These are phyloP conservation scores for Malassezia brasiliensis DNA, from an alignment of 1,284 basidiomycete genomes.

Conservation along the genomic window DNA sequence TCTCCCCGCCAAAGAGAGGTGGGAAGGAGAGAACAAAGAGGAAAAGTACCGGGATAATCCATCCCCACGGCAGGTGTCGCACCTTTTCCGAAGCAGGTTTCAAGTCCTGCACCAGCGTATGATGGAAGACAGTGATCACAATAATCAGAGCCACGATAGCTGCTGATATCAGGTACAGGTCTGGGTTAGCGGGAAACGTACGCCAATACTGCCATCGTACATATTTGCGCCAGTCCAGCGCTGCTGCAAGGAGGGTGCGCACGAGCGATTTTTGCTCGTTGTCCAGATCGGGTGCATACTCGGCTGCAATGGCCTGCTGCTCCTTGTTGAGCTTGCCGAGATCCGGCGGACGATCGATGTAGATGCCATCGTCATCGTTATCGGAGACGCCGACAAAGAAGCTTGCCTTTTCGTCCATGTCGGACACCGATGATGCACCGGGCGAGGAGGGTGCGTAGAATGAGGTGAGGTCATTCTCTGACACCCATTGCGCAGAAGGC, in stretches of 20 bases:
- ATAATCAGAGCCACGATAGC: constrained; percentile 52
- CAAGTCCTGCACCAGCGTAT: constrained; percentile 60
- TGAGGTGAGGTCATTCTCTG: too few relatives aligned
- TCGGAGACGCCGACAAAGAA: neutral
- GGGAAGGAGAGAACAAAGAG: constrained; percentile 58
- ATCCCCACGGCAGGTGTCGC: constrained; percentile 57
- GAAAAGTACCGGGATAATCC: constrained; percentile 70
- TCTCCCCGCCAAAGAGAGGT: constrained; percentile 63
- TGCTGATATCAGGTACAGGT: constrained; percentile 51
- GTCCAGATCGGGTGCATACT: constrained; percentile 39
- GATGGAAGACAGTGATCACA: constrained; percentile 60
- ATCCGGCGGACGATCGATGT: constrained; percentile 19
- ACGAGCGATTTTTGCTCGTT: constrained; percentile 10
- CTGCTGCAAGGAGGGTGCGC: too few relatives aligned
- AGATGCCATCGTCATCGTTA: constrained; percentile 15
- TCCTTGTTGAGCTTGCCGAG: constrained; percentile 23
- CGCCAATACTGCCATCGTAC: constrained; percentile 29
- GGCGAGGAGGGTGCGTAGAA: too few relatives aligned
- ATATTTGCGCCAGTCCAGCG: constrained; percentile 23
- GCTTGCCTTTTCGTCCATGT: too few relatives aligned
- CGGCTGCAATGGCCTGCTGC: constrained; percentile 30
- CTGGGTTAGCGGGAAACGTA: constrained; percentile 46
- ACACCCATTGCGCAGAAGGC: too few relatives aligned
- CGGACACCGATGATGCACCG: too few relatives aligned
- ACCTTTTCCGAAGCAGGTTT: constrained; percentile 60